Evolutionary conservation across 225 moss, liverwort and hornwort genomes (phyloP).

Genomic region (Polytrichum commune): DNA sequence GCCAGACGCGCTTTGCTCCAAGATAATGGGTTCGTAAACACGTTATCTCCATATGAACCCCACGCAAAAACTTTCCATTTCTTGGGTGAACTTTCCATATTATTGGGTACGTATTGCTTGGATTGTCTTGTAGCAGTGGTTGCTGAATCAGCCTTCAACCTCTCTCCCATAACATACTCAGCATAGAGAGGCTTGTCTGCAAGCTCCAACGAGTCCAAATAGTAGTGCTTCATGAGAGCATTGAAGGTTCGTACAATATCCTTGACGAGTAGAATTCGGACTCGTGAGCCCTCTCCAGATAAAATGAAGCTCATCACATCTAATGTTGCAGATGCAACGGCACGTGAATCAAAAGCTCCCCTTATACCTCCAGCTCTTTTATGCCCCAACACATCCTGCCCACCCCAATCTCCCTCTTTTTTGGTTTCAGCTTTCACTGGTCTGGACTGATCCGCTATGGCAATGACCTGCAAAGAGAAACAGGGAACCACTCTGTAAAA

Average conservation of each 20-base stretch:
- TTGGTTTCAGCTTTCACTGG: conserved; percentile 18
- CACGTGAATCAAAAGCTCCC: conserved; percentile 73
- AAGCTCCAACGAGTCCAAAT: conserved; percentile 30
- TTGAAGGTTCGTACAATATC: conserved; percentile 64
- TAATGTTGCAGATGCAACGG: conserved; percentile 71
- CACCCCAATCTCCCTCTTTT: conserved; percentile 33
- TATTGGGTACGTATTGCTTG: neutral
- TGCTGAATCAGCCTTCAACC: conserved; percentile 17
- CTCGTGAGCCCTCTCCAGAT: conserved; percentile 62
- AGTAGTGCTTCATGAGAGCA: conserved; percentile 41
- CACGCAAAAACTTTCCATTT: conserved; percentile 19
- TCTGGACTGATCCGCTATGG: conserved; percentile 69
- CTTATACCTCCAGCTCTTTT: conserved; percentile 63
- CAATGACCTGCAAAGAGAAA: conserved; percentile 45
- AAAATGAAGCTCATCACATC: conserved; percentile 63
- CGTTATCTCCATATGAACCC: conserved; percentile 22
- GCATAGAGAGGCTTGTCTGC: conserved; percentile 14
- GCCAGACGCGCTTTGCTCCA: conserved; percentile 37
- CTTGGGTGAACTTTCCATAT: conserved; percentile 9
- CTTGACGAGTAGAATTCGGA: conserved; percentile 67
- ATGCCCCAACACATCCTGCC: conserved; percentile 54
- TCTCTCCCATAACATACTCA: conserved; percentile 15
- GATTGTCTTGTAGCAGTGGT: neutral
- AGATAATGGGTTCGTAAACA: conserved; percentile 35
- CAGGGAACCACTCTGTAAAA: neutral